These are phyloP conservation scores for Phytophthora constricta DNA, from an alignment of 352 stramenopile species.

Conservation along the genomic window DNA sequence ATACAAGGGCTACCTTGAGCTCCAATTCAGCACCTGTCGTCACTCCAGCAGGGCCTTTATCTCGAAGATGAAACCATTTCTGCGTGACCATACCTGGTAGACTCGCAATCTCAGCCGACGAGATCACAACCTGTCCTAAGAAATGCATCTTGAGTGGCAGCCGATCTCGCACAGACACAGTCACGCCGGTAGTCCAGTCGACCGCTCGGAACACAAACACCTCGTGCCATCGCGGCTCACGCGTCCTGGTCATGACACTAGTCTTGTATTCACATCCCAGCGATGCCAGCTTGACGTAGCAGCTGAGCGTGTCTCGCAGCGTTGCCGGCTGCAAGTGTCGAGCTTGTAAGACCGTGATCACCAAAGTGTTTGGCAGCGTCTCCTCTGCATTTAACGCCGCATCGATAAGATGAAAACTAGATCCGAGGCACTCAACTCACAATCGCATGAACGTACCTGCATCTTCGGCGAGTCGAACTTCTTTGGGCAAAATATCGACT, in stretches of 20 bases:
- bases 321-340: slow-evolving; percentile 50
- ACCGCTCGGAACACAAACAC: slow-evolving; percentile 74
- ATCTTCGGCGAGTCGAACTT: slow-evolving; percentile 58
- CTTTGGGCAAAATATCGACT: slow-evolving; percentile 65
- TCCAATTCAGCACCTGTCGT: slow-evolving; percentile 63
- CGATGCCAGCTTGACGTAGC: slow-evolving; percentile 78
- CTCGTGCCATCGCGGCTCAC: slow-evolving; percentile 80
- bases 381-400: slow-evolving; percentile 40
- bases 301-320: slow-evolving; percentile 68
- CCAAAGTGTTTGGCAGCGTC: slow-evolving; percentile 72
- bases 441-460: slow-evolving; percentile 23
- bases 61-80: slow-evolving; percentile 61
- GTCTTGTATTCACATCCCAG: slow-evolving; percentile 75
- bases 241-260: slow-evolving; percentile 63
- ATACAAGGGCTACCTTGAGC: slow-evolving; percentile 73
- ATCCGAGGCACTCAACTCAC: neutral
- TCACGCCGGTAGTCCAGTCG: slow-evolving; percentile 72
- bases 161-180: slow-evolving; percentile 71
- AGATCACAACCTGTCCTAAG: slow-evolving; percentile 66
- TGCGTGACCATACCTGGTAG: slow-evolving; percentile 66
- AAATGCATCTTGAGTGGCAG: slow-evolving; percentile 80
- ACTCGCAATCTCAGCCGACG: slow-evolving; percentile 57
- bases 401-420: neutral
- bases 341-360: slow-evolving; percentile 76
- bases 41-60: slow-evolving; percentile 45